Base-by-base conservation (phyloP, 306 rosid species). In the Cucurbita pepo region DNA sequence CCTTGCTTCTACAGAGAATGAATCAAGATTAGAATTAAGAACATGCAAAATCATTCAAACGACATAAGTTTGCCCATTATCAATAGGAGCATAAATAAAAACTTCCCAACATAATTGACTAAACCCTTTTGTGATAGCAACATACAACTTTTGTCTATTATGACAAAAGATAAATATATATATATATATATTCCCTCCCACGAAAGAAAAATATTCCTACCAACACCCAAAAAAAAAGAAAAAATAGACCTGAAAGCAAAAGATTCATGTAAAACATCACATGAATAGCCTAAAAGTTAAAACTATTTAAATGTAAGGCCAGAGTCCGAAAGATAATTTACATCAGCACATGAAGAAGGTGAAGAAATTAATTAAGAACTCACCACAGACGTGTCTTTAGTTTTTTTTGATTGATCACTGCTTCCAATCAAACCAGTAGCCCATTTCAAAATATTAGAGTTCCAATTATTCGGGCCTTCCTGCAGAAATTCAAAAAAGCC, bases 371-470 rank as follows among this genome's bases (percentile, higher is more conserved):
- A 56, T 21, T 60, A 25, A 56, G 41, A 8, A 59, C 90, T 86
- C 82, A 94, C 99, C 57, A 43, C 75, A 22, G 78, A 64, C 66
- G 83, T 72, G 82, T 83, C 79, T 83, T 83, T 85, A 75, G 86
- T 73, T 72, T 73, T 85, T 82, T 85, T 88, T 44, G 89, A 81
- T 56, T 66, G 89, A 25, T 89, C 91, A 70, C 72, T 82, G 76
- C 86, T 79, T 75, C 96, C 77, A 82, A 94, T 86, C 74, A 94
- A 85, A 78, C 91, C 96, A 82, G 96, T 84, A 69, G 99, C 97
- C 99, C 99, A 94, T 84, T 85, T 94, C 63, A 91, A 64, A 47
- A 94, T 72, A 83, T 89, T 91, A 59, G 95, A 82, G 85, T 94
- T 89, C 99, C 99, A 94, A 79, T 82, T 62, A 82, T 73, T 84